Base-by-base conservation (phyloP, 805 yeast genomes). In the Starmerella powellii region DNA sequence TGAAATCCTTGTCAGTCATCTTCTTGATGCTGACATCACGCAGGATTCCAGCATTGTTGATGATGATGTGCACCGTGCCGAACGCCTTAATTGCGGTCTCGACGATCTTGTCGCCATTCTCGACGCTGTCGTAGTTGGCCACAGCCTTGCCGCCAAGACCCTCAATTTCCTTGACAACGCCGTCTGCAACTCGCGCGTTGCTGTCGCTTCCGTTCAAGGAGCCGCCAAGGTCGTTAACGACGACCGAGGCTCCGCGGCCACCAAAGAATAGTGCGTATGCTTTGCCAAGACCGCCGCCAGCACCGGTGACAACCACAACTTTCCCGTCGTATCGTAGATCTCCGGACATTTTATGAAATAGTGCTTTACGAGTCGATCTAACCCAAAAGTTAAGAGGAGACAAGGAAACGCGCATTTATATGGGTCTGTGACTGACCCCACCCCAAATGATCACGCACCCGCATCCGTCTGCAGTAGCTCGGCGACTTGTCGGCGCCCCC, bases 211-310 rank as follows among this genome's bases (percentile, higher is more conserved):
- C 95, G 20, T 71, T 66, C 40, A 83, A 65, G 19, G 87, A 68
- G 24, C 94, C 93, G 43, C 96, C 95, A 47, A 88, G 70, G 63
- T 88, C 98, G 60, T 88, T 88, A 26, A 88, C 95, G 20, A 88
- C 95, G 29, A 88, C 95, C 55, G 80, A 79, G 47, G 96, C 98
- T 28, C 97, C 97, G 52, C 94, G 72, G 45, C 76, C 67, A 33
- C 94, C 97, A 63, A 72, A 88, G 53, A 80, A 85, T 26, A 85
- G 65, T 4, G 95, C 94, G 63, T 88, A 88, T 37, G 76, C 76
- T 55, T 72, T 81, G 19, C 98, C 98, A 34, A 88, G 72, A 16
- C 97, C 98, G 53, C 96, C 97, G 50, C 98, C 98, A 37, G 96
- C 91, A 27, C 98, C 98, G 38, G 96, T 88, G 59, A 88, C 77